Conservation (phyloP, 768 basidiomycete species). For the Neoboletus magnificus region DNA sequence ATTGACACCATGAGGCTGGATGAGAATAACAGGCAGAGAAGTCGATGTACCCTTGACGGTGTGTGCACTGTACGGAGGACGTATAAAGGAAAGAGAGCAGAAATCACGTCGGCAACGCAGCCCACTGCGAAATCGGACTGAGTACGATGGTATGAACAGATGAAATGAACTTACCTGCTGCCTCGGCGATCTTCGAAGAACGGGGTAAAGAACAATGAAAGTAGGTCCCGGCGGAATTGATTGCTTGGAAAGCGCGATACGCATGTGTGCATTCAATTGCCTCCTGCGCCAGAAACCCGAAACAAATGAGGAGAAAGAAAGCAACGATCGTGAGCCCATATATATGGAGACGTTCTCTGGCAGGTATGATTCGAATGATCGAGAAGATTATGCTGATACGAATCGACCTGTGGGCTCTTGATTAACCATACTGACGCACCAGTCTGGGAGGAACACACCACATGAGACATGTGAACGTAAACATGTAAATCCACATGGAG, state of each 20-base stretch:
- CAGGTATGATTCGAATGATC: conserved; percentile 16
- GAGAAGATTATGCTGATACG: conserved; percentile 22
- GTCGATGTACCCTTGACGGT: not conserved
- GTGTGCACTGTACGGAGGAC: conserved; percentile 6
- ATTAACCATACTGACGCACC: not conserved
- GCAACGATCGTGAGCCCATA: conserved; percentile 3
- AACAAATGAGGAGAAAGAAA: conserved; percentile 11
- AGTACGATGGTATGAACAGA: not conserved
- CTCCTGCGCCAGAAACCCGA: not conserved
- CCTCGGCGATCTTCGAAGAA: not conserved
- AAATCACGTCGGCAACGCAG: not conserved
- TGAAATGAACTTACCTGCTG: conserved; percentile 1
- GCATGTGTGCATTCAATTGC: not conserved
- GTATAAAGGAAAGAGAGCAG: not conserved
- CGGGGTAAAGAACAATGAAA: not conserved
- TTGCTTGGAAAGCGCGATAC: not conserved
- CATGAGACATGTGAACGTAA: conserved; percentile 5
- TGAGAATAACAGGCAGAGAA: conserved; percentile 11
- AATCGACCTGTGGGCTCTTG: conserved; percentile 10
- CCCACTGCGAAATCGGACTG: not conserved
- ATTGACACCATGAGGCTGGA: not conserved
- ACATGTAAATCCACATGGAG: conserved; percentile 15
- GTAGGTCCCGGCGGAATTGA: not conserved
- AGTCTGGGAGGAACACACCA: conserved; percentile 13
- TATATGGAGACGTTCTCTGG: conserved; percentile 7